phyloP scores from a whole-genome alignment of 768 basidiomycete species.

The Collybia mongolica region DNA sequence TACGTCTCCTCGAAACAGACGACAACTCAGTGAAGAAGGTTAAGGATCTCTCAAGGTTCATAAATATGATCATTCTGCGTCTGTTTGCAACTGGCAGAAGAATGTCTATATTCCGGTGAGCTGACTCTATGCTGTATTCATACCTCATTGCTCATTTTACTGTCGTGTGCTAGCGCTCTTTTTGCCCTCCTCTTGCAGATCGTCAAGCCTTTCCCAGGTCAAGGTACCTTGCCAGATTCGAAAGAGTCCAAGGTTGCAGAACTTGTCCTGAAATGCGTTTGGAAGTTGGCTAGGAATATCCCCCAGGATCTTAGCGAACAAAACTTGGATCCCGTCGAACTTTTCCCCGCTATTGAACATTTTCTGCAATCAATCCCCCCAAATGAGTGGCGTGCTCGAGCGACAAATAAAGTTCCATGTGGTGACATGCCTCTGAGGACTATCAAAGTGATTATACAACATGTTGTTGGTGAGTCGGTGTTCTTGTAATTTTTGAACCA shows the following conservation, averaged over 20 bases:
- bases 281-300: slow-evolving; percentile 95
- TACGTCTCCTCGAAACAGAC: slow-evolving; percentile 91
- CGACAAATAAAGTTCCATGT: slow-evolving; percentile 87
- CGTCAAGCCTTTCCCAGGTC: slow-evolving; percentile 79
- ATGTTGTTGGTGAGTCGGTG: slow-evolving; percentile 82
- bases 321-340: slow-evolving; percentile 79
- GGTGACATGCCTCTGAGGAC: slow-evolving; percentile 98
- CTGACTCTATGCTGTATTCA: not conserved
- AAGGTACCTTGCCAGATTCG: slow-evolving; percentile 68
- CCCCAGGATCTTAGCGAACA: slow-evolving; percentile 85
- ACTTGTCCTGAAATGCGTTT: slow-evolving; percentile 92
- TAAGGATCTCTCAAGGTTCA: slow-evolving; percentile 92
- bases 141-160: slow-evolving; percentile 7
- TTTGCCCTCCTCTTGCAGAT: slow-evolving; percentile 83
- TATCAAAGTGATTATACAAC: slow-evolving; percentile 97
- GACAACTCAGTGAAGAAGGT: slow-evolving; percentile 80
- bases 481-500: no score
- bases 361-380: slow-evolving; percentile 93
- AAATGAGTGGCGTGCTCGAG: slow-evolving; percentile 93
- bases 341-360: slow-evolving; percentile 91
- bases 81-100: slow-evolving; percentile 88
- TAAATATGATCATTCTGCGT: slow-evolving; percentile 97
- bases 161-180: slow-evolving; percentile 49
- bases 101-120: slow-evolving; percentile 90
- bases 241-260: slow-evolving; percentile 89